Conservation (phyloP, 2,329 filamentous ascomycete species). For the Apiospora arundinis region DNA sequence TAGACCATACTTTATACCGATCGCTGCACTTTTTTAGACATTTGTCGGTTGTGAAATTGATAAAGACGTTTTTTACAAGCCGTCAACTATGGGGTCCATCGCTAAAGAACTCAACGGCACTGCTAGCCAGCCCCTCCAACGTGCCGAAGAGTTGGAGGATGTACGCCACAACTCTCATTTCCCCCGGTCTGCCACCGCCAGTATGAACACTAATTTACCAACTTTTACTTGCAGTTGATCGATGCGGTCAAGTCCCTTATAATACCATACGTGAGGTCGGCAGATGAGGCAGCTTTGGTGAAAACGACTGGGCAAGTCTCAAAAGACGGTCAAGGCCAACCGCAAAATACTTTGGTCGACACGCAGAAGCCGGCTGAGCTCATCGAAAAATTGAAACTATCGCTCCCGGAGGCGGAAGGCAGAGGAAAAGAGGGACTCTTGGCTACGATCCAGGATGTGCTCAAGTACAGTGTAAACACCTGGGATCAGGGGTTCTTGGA, state of each 20-base stretch:
- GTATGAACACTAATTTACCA: constrained; percentile 17
- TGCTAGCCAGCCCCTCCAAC: constrained; percentile 34
- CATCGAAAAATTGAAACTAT: constrained; percentile 60
- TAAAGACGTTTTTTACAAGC: neutral
- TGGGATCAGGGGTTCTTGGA: constrained; percentile 97
- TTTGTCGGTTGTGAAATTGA: no score
- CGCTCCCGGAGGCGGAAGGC: constrained; percentile 62
- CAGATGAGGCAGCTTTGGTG: constrained; percentile 65
- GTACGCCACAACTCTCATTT: constrained; percentile 41
- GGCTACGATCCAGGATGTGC: constrained; percentile 70
- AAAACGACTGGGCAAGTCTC: constrained; percentile 60
- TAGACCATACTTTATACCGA: neutral
- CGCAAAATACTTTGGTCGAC: constrained; percentile 68
- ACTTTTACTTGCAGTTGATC: constrained; percentile 60
- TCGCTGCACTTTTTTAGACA: no score
- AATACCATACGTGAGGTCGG: constrained; percentile 72
- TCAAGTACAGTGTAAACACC: constrained; percentile 94
- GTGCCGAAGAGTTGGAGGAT: constrained; percentile 54
- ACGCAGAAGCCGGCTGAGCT: constrained; percentile 64
- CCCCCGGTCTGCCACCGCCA: neutral
- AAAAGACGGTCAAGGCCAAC: constrained; percentile 43
- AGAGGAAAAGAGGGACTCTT: constrained; percentile 77
- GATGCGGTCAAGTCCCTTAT: constrained; percentile 71
- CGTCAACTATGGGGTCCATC: neutral
- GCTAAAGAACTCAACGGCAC: constrained; percentile 6